A percentile compares a stretch with the other conserved stretches of the same genome.
Conservation (phyloP, 1,284 basidiomycete species). For the Thecaphora frezii region DNA sequence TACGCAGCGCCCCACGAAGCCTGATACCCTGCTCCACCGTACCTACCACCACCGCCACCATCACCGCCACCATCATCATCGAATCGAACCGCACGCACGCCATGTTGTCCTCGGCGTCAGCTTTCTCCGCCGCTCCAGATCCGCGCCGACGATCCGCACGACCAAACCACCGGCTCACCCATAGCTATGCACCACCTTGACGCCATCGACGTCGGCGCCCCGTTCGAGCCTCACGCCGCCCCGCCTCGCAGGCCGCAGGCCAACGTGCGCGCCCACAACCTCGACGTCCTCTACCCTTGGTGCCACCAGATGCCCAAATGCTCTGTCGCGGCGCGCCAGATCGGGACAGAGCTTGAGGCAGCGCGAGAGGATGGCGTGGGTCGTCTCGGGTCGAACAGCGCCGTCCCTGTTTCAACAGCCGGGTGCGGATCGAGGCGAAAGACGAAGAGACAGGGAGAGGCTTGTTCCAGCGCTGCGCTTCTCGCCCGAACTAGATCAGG, state of each 20-base stretch:
- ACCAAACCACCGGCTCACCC: conserved; percentile 8
- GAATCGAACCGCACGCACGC: too few relatives aligned
- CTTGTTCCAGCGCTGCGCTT: too few relatives aligned
- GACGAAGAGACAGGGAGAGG: too few relatives aligned
- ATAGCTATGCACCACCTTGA: conserved; percentile 26
- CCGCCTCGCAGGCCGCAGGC: conserved; percentile 37
- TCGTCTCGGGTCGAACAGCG: conserved; percentile 18
- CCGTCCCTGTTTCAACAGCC: neutral
- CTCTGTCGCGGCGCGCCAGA: conserved; percentile 12
- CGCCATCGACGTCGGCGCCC: conserved; percentile 8
- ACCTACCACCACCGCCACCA: too few relatives aligned
- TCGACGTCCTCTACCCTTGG: conserved; percentile 29
- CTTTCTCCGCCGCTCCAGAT: too few relatives aligned
- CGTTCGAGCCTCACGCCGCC: conserved; percentile 36
- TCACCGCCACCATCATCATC: too few relatives aligned
- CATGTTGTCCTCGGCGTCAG: too few relatives aligned
- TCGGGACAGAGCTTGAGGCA: conserved; percentile 27
- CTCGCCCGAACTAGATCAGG: too few relatives aligned
- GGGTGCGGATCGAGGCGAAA: too few relatives aligned
- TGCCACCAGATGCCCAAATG: neutral
- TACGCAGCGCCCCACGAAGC: conserved; percentile 47
- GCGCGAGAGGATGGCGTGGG: conserved; percentile 31
- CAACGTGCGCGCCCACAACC: conserved; percentile 37
- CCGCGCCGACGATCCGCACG: too few relatives aligned
- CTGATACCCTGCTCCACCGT: conserved; percentile 47